These are phyloP conservation scores for Pythium graminicola DNA, from an alignment of 352 stramenopile genomes.

Conservation along the genomic window DNA sequence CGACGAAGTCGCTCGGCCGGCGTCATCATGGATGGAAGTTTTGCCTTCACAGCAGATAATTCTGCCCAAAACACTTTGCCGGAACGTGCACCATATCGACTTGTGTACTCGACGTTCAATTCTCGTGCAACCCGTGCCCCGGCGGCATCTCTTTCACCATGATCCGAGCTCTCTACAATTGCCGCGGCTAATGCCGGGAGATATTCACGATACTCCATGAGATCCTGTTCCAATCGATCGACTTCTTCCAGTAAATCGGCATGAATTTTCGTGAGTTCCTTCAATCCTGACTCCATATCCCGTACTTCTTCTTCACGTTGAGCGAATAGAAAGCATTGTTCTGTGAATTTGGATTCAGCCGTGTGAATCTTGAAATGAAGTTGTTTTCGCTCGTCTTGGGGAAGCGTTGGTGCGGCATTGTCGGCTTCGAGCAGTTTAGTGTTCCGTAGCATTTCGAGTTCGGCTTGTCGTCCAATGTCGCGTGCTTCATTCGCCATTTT, in stretches of 20 bases:
- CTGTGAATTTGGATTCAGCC: slow-evolving; percentile 43
- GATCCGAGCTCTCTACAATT: slow-evolving; percentile 25
- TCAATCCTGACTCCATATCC: slow-evolving; percentile 55
- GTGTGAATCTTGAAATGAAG: slow-evolving; percentile 37
- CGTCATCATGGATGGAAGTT: slow-evolving; percentile 74
- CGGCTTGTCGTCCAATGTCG: slow-evolving; percentile 34
- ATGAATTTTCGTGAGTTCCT: slow-evolving; percentile 63
- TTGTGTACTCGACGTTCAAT: slow-evolving; percentile 61
- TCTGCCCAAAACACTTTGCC: slow-evolving; percentile 67
- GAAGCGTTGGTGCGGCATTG: slow-evolving; percentile 30
- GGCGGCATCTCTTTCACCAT: slow-evolving; percentile 32
- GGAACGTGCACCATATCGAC: slow-evolving; percentile 33
- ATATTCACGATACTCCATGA: slow-evolving; percentile 43
- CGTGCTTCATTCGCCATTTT: slow-evolving; percentile 45
- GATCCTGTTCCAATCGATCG: slow-evolving; percentile 46
- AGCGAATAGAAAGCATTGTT: slow-evolving; percentile 59
- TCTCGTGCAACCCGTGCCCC: slow-evolving; percentile 46
- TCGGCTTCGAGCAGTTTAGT: slow-evolving; percentile 48
- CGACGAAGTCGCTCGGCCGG: slow-evolving; percentile 56
- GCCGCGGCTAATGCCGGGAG: slow-evolving; percentile 47
- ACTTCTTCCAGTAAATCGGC: slow-evolving; percentile 55
- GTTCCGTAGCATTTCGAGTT: slow-evolving; percentile 43
- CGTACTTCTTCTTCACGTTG: slow-evolving; percentile 66
- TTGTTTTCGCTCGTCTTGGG: slow-evolving; percentile 31
- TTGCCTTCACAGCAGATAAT: slow-evolving; percentile 64